These are phyloP conservation scores for Blastobotrys illinoisensis DNA, from an alignment of 1,139 yeast species.

Conservation along the genomic window DNA sequence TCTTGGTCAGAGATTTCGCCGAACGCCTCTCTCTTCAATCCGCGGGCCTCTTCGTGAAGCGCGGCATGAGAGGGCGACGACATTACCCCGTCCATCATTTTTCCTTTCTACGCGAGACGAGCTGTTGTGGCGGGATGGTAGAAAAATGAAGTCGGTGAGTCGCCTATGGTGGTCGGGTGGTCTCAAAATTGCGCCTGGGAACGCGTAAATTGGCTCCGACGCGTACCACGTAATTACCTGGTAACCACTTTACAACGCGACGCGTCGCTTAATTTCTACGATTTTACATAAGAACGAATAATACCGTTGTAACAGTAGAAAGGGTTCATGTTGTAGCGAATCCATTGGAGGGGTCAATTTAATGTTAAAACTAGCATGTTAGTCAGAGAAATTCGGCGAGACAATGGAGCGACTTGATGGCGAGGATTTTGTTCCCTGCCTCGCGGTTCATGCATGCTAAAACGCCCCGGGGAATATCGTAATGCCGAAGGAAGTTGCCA, in stretches of 20 bases:
- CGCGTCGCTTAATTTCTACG: too few species aligned
- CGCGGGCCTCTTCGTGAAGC: background rate
- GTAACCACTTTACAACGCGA: background rate
- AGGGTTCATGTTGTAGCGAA: too few species aligned
- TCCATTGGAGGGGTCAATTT: too few species aligned
- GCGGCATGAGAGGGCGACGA: conserved; percentile 9
- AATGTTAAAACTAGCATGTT: background rate
- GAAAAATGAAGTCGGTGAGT: background rate
- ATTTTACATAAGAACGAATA: too few species aligned
- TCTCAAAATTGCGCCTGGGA: background rate
- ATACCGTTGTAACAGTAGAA: too few species aligned
- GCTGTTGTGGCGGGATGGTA: background rate
- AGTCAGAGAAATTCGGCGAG: too few species aligned
- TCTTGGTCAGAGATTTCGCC: conserved; percentile 4
- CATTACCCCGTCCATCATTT: conserved; percentile 9
- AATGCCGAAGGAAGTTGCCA: conserved; percentile 6
- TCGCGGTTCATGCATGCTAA: conserved; percentile 3
- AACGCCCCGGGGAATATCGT: conserved; percentile 10
- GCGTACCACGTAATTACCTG: background rate
- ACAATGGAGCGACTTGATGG: background rate
- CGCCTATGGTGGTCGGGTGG: background rate
- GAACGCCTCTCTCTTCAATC: conserved; percentile 6
- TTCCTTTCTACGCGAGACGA: background rate
- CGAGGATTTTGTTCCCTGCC: background rate
- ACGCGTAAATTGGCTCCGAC: background rate